Conservation (phyloP, 345 rosid genomes). For the Streptanthus diversifolius region DNA sequence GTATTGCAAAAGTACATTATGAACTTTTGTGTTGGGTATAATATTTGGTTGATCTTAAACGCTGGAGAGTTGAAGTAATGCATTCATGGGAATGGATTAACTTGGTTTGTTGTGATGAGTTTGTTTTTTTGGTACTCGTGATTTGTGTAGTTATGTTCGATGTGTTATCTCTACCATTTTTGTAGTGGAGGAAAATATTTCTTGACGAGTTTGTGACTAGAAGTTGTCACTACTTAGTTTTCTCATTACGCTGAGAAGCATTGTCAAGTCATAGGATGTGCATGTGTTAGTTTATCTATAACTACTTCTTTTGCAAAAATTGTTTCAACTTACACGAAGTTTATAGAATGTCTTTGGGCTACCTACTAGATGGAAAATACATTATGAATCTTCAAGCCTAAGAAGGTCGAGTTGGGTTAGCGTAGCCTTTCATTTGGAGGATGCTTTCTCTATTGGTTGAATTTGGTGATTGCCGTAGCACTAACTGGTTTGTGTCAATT, state of each 20-base stretch:
- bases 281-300: not conserved
- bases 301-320: not conserved
- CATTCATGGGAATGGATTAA: not conserved
- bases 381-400: not conserved
- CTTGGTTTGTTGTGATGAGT: not conserved
- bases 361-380: not conserved
- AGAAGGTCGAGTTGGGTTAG: not conserved
- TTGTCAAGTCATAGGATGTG: not conserved
- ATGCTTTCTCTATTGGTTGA: not conserved
- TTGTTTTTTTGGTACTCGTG: not conserved
- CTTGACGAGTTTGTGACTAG: not conserved
- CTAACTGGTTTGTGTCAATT: too few relatives aligned
- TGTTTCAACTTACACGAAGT: not conserved
- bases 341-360: not conserved
- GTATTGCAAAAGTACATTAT: not conserved
- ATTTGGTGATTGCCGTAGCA: not conserved
- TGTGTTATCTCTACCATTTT: too few relatives aligned
- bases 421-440: not conserved
- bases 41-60: not conserved
- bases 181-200: too few relatives aligned
- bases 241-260: not conserved
- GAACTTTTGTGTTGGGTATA: not conserved
- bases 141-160: not conserved
- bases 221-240: not conserved
- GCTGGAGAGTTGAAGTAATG: not conserved